These are phyloP conservation scores for Podaxis sp. DNA, from an alignment of 768 basidiomycete species.

Conservation along the genomic window DNA sequence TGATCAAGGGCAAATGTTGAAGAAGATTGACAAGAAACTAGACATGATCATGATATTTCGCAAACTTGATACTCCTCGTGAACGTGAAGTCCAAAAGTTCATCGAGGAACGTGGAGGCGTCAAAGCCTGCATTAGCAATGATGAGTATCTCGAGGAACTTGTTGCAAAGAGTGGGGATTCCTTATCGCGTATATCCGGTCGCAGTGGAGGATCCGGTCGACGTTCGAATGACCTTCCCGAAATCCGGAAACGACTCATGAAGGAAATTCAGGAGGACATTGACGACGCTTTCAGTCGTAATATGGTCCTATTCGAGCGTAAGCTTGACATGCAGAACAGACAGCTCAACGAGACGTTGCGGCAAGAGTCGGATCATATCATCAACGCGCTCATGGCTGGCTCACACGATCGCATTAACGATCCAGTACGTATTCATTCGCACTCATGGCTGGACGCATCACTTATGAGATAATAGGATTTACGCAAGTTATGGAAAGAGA, in stretches of 20 bases:
- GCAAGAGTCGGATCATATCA: conserved; percentile 37
- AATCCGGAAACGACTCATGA: conserved; percentile 27
- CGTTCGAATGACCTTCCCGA: conserved; percentile 28
- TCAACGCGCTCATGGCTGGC: conserved; percentile 38
- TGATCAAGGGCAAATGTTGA: conserved; percentile 19
- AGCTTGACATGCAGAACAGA: conserved; percentile 44
- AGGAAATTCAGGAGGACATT: conserved; percentile 36
- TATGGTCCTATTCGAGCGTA: conserved; percentile 41
- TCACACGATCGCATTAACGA: conserved; percentile 45
- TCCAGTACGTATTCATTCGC: conserved; percentile 24
- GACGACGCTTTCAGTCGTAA: conserved; percentile 37
- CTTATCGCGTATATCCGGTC: conserved; percentile 25
- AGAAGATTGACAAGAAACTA: conserved; percentile 28
- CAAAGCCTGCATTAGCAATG: conserved; percentile 32
- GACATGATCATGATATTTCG: conserved; percentile 35
- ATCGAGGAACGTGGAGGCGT: conserved; percentile 40
- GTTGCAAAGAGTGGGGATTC: conserved; percentile 32
- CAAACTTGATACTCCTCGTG: conserved; percentile 37
- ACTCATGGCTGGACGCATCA: background rate
- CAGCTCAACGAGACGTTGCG: conserved; percentile 31
- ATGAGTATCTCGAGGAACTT: conserved; percentile 32
- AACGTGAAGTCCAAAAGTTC: conserved; percentile 36
- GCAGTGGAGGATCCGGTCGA: conserved; percentile 20
- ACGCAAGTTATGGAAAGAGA: conserved; percentile 48
- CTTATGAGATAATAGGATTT: conserved; percentile 36